Percentiles rank a stretch among this genome's conserved stretches.
These are phyloP conservation scores for Lobosporangium transversale DNA, from an alignment of 192 early-diverging fungal species.

Conservation along the genomic window DNA sequence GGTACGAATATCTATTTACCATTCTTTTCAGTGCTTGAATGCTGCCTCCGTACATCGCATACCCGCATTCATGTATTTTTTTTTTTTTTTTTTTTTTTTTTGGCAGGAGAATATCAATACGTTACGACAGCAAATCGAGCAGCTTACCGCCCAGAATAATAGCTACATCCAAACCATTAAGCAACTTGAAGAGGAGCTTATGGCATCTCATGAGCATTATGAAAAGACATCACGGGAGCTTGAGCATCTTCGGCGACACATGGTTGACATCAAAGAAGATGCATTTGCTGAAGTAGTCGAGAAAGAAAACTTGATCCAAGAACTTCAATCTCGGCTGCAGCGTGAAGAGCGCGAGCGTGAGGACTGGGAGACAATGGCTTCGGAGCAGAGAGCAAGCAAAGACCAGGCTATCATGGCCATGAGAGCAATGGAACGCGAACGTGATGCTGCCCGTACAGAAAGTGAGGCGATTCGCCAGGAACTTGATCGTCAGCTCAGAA, in stretches of 20 bases:
- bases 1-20: constrained; percentile 19
- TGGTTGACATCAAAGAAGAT: constrained; percentile 71
- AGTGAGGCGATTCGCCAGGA: constrained; percentile 59
- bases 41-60: too few relatives aligned
- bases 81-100: constrained; percentile 14
- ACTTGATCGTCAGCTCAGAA: constrained; percentile 65
- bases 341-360: constrained; percentile 69
- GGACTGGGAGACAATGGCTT: constrained; percentile 64
- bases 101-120: constrained; percentile 63
- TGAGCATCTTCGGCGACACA: constrained; percentile 64
- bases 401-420: constrained; percentile 62
- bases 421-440: constrained; percentile 63
- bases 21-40: too few relatives aligned
- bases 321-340: constrained; percentile 66
- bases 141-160: constrained; percentile 65
- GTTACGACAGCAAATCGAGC: constrained; percentile 63
- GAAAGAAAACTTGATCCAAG: constrained; percentile 61
- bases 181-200: constrained; percentile 58
- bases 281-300: constrained; percentile 65
- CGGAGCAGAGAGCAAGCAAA: constrained; percentile 67
- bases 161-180: constrained; percentile 69
- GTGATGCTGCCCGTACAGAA: constrained; percentile 55
- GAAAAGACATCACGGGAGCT: constrained; percentile 61
- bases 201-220: constrained; percentile 52
- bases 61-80: too few relatives aligned